Base-by-base conservation (phyloP, 2,329 filamentous ascomycete species). In the Pseudonectria buxi region DNA sequence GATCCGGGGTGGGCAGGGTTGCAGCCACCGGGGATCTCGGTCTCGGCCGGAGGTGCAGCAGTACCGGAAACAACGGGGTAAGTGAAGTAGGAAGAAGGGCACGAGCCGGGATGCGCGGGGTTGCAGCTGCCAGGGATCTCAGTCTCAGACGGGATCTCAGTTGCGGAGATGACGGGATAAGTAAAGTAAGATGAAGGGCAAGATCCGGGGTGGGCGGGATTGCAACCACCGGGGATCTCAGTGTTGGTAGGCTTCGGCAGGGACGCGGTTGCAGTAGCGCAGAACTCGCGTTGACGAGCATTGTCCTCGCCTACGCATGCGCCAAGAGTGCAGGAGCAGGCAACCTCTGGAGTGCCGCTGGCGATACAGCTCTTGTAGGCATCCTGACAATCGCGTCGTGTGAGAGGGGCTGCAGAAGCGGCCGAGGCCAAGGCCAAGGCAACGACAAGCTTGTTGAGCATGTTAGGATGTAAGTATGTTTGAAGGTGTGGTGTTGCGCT, bases 261-360 rank as follows among this genome's bases (percentile, higher is more conserved):
- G 4, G 34, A 35, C 15, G 15, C 40, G 13, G 43, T 40, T 4
- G 31, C 30, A 26, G 22, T 44, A 28, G 38, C 35, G 15, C 40
- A 43, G 27, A 18, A 43, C 27, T 37, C 40, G 26, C 37, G 37
- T 32, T 41, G 37, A 3, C 37, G 35, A 28, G 34, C 37, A 14
- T 36, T 41, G 18, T 43, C 40, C 24, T 43, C 40, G 16, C 37
- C 40, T 14, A 35, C 1, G 16, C 40, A 43, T 6, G 37, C 40
- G 1, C 29, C 24, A 14, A 40, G 27, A 11, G 37, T 28, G 35
- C 40, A 43, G 12, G 32, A 24, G 34, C 40, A 43, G 14, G 34
- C 40, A 16, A 43, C 34, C 13, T 43, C 31, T 13, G 29, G 34
- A 9, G 40, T 40, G 10, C 37, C 37, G 15, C 24, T 32, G 3